Base-by-base conservation (phyloP, 1,139 yeast species). In the Yamadazyma atlantica region DNA sequence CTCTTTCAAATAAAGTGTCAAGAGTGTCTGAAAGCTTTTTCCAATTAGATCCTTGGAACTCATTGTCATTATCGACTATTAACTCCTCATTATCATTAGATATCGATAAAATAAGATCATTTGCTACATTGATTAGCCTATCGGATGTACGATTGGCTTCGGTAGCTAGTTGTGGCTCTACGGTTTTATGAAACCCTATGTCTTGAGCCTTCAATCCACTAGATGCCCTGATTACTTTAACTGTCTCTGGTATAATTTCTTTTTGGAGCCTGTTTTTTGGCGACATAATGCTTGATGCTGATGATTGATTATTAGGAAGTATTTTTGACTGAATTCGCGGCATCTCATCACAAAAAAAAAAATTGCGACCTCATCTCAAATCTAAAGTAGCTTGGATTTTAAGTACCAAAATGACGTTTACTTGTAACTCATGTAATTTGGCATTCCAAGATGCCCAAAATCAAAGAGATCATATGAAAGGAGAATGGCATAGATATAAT, bases 161-260 rank as follows among this genome's bases (percentile, higher is more conserved):
- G 1, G 50, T 42, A 4, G 75, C 65, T 21, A 85, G 56, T 0
- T 60, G 54, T 2, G 68, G 53, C 53, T 88, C 95, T n/a, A 89
- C 58, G 32, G 89, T 78, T 38, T 73, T 74, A 61, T 81, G 79
- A 53, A 90, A 92, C 32, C 74, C 75, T 18, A 89, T 75, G 64
- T 92, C 98, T 46, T 86, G 88, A 0, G 88, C 79, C 2, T 89
- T 85, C 32, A 92, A 63, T 2, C 85, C 78, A 4, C 84, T 68
- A 0, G 96, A 78, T 2, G 86, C 75, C 45, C 96, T 71, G 26
- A 88, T 80, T 1, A 84, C 69, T 18, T 69, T 69, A 35, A 78
- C 69, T 3, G 78, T 69, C 41, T 64, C 60, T 2, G 83, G 71
- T 16, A 69, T 47, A 4, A 62, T 53, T 14, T 46, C 58, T 7